Evolutionary conservation across 495 filamentous ascomycete genomes (phyloP).

Genomic region (Cenococcum geophilum): DNA sequence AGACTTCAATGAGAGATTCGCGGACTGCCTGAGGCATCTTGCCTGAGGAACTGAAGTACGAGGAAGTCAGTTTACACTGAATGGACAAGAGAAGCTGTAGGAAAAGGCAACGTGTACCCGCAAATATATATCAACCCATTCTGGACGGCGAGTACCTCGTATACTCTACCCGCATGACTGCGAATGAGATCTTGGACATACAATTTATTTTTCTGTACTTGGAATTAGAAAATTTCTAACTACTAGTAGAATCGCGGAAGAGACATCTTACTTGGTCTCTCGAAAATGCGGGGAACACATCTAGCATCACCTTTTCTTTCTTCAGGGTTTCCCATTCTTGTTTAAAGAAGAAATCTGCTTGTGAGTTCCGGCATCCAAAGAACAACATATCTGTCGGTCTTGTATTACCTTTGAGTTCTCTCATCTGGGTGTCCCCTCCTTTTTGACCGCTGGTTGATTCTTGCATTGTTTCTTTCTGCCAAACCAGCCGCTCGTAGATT

Average conservation of each 20-base stretch:
- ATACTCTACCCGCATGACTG: constrained; percentile 52
- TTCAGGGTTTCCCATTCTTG: constrained; percentile 59
- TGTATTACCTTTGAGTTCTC: constrained; percentile 32
- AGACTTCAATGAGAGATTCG: constrained; percentile 69
- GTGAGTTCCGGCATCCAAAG: constrained; percentile 70
- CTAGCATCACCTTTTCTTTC: constrained; percentile 30
- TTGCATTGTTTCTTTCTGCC: constrained; percentile 36
- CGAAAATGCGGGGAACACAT: constrained; percentile 77
- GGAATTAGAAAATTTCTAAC: neutral
- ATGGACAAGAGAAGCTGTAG: neutral
- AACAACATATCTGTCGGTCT: constrained; percentile 48
- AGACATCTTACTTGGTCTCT: constrained; percentile 51
- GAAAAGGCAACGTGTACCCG: constrained; percentile 47
- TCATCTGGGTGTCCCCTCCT: neutral
- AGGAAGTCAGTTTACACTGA: neutral
- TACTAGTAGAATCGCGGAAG: neutral
- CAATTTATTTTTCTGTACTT: constrained; percentile 50
- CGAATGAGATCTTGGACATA: constrained; percentile 88
- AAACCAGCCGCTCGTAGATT: constrained; percentile 56
- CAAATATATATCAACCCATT: constrained; percentile 67
- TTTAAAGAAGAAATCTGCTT: constrained; percentile 72
- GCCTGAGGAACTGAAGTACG: constrained; percentile 34
- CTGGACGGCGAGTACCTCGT: constrained; percentile 48
- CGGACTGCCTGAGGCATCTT: constrained; percentile 86
- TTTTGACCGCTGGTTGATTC: neutral